Conservation (phyloP, 2,329 filamentous ascomycete species). For the Incumbomyces lentus region DNA sequence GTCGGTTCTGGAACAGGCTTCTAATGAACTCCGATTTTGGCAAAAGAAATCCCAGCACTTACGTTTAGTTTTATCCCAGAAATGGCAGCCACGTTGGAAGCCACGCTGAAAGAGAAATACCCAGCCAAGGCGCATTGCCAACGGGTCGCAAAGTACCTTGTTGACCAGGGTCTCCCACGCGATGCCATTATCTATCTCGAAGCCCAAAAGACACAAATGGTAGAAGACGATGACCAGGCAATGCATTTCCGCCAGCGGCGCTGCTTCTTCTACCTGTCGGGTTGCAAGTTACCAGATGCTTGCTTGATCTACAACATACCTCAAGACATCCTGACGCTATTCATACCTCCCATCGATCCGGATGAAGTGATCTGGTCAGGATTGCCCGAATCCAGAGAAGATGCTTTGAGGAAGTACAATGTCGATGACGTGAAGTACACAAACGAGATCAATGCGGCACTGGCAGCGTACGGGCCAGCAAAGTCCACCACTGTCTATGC, state of each 20-base stretch:
- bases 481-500: conserved; percentile 53
- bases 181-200: conserved; percentile 79
- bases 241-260: conserved; percentile 79
- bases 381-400: conserved; percentile 63
- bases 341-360: conserved; percentile 79
- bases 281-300: conserved; percentile 70
- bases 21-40: too few species aligned
- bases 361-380: conserved; percentile 90
- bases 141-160: conserved; percentile 71
- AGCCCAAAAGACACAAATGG: conserved; percentile 66
- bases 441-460: conserved; percentile 63
- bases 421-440: conserved; percentile 67
- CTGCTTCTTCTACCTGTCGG: conserved; percentile 90
- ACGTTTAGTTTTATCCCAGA: neutral
- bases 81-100: conserved; percentile 5
- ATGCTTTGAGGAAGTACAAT: conserved; percentile 69
- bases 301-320: conserved; percentile 72
- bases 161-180: conserved; percentile 50
- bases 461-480: conserved; percentile 40
- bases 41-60: neutral
- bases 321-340: conserved; percentile 65
- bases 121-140: conserved; percentile 81
- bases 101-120: conserved; percentile 46
- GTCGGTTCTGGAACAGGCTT: too few species aligned
- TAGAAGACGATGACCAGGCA: conserved; percentile 81